Evolutionary conservation across 345 rosid genomes (phyloP).

Genomic region (Eutrema japonicum): DNA sequence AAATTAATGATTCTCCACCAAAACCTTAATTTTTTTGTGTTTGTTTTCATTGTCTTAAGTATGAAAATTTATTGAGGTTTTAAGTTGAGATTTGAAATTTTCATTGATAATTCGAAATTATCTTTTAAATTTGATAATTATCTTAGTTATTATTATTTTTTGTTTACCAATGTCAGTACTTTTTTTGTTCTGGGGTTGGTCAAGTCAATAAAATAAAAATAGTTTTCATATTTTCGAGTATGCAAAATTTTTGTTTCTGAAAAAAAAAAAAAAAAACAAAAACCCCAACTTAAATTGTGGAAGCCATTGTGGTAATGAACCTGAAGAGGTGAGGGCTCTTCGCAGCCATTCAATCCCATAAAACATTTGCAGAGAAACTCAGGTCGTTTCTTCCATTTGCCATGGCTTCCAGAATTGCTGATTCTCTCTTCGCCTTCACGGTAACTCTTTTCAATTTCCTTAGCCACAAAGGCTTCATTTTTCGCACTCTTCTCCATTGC

Average conservation of each 20-base stretch:
- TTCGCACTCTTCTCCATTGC: constrained; percentile 7
- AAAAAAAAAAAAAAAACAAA: not conserved
- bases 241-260: not conserved
- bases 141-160: not conserved
- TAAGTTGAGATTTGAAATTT: not conserved
- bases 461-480: constrained; percentile 9
- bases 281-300: constrained; percentile 33
- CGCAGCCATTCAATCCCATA: constrained; percentile 38
- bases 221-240: not conserved
- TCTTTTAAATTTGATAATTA: not conserved
- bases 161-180: no score
- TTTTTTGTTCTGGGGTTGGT: not conserved
- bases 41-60: no score
- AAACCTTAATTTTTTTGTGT: not conserved
- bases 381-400: constrained; percentile 25
- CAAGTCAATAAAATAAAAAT: not conserved
- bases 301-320: constrained; percentile 7
- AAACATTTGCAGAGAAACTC: constrained; percentile 24
- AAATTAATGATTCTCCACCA: not conserved
- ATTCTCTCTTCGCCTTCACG: constrained; percentile 61
- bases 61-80: not conserved
- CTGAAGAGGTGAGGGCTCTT: constrained; percentile 39
- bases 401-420: constrained; percentile 79
- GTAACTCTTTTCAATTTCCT: constrained; percentile 42
- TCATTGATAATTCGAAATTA: not conserved